Evolutionary conservation across 163 green algal species (phyloP).

Genomic region (Trebouxiophyceae sp.): DNA sequence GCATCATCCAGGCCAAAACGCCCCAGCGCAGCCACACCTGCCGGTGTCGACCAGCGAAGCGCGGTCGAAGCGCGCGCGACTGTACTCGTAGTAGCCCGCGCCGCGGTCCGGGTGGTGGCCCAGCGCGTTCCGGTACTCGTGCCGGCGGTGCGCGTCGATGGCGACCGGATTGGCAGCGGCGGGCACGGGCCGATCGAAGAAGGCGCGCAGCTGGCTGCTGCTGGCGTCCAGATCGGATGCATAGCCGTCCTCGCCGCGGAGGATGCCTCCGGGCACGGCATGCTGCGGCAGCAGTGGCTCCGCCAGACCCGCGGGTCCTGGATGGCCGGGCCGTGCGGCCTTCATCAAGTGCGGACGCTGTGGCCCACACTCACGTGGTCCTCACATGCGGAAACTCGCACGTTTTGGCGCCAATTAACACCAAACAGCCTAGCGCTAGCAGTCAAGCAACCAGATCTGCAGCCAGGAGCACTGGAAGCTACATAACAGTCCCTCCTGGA

Average conservation of each 20-base stretch:
- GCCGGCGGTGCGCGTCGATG: background rate
- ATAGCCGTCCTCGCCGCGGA: background rate
- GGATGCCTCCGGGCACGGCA: too few relatives aligned
- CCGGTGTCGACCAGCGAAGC: conserved; percentile 4
- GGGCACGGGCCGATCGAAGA: background rate
- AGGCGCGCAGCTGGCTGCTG: background rate
- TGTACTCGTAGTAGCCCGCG: conserved; percentile 4
- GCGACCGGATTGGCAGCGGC: background rate
- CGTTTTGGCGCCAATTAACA: too few relatives aligned
- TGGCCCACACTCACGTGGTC: too few relatives aligned
- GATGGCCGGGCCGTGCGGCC: too few relatives aligned
- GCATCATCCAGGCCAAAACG: background rate
- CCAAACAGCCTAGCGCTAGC: too few relatives aligned
- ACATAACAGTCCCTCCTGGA: too few relatives aligned
- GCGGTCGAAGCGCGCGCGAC: background rate
- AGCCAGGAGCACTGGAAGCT: too few relatives aligned
- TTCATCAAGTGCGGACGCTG: too few relatives aligned
- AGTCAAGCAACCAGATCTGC: too few relatives aligned
- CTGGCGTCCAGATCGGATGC: background rate
- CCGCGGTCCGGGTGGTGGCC: conserved; percentile 2
- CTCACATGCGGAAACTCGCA: too few relatives aligned
- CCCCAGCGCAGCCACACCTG: background rate
- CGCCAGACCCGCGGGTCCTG: too few relatives aligned
- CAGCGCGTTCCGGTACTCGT: background rate
- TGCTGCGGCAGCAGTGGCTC: background rate